A percentile compares a stretch with the other conserved stretches of the same genome.
Evolutionary conservation across 805 yeast species (phyloP).

Genomic region (Naumovozyma baii): DNA sequence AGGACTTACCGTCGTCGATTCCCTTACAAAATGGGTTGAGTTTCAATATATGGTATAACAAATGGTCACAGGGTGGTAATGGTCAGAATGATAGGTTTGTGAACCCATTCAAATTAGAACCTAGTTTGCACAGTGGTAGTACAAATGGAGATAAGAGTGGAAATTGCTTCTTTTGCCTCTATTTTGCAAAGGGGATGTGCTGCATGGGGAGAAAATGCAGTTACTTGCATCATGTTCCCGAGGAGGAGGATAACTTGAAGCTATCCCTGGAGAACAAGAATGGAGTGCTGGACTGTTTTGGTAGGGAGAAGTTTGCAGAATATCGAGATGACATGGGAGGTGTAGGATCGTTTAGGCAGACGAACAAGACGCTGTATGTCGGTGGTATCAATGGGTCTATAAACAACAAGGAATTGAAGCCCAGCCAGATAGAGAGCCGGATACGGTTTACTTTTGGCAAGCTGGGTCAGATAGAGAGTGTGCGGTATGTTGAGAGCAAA

Average conservation of each 20-base stretch:
- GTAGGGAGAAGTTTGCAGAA: conserved; percentile 73
- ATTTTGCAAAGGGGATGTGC: conserved; percentile 86
- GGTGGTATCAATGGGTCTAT: conserved; percentile 44
- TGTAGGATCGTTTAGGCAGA: conserved; percentile 64
- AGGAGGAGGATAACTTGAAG: conserved; percentile 44
- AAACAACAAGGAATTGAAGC: conserved; percentile 33
- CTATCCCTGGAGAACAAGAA: conserved; percentile 34
- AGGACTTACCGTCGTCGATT: conserved; percentile 40
- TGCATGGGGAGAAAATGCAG: conserved; percentile 66
- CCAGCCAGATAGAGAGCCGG: conserved; percentile 34
- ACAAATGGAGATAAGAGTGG: conserved; percentile 54
- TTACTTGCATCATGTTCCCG: conserved; percentile 71
- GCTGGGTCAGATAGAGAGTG: conserved; percentile 66
- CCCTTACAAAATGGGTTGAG: conserved; percentile 76
- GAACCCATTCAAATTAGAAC: conserved; percentile 52
- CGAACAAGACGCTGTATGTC: conserved; percentile 69
- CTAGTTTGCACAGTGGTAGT: conserved; percentile 58
- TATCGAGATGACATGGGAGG: conserved; percentile 93
- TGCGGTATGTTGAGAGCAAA: conserved; percentile 50
- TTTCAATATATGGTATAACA: conserved; percentile 80
- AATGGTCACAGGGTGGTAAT: conserved; percentile 57
- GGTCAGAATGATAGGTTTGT: conserved; percentile 35
- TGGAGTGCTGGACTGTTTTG: conserved; percentile 71
- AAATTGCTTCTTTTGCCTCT: conserved; percentile 55
- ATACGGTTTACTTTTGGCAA: conserved; percentile 41